phyloP scores from a whole-genome alignment of 2,329 filamentous ascomycete species.

The Thermothelomyces thermophilus region DNA sequence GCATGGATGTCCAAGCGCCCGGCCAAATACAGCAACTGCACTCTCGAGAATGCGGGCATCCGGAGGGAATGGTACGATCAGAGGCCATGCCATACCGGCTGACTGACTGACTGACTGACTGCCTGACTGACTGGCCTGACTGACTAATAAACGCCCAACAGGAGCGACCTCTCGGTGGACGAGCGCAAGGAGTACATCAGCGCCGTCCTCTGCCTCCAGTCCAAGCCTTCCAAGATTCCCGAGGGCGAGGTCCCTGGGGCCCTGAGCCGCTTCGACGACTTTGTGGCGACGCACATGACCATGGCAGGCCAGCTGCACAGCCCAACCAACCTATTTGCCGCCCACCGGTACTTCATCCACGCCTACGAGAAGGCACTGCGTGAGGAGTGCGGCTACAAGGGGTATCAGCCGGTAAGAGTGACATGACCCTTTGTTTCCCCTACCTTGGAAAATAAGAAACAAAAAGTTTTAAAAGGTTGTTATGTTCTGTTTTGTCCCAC shows the following conservation, averaged over 20 bases:
- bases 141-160: neutral
- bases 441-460: neutral
- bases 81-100: neutral
- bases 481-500: neutral
- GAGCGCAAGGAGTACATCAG: conserved; percentile 25
- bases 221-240: conserved; percentile 21
- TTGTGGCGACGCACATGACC: conserved; percentile 31
- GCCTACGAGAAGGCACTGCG: conserved; percentile 30
- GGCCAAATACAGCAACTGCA: conserved; percentile 26
- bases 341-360: conserved; percentile 30
- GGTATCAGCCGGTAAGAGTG: conserved; percentile 26
- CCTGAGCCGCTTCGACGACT: conserved; percentile 29
- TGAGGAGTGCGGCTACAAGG: conserved; percentile 32
- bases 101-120: neutral
- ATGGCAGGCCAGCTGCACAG: conserved; percentile 25
- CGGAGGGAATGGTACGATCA: conserved; percentile 25
- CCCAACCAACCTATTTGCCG: conserved; percentile 26
- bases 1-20: conserved; percentile 26
- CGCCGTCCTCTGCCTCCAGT: conserved; percentile 28
- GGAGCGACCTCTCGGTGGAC: conserved; percentile 24
- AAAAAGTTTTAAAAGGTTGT: neutral
- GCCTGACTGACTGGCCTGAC: neutral
- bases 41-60: conserved; percentile 26
- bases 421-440: neutral
- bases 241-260: conserved; percentile 24